Percentiles rank a stretch among this genome's conserved stretches.
These are phyloP conservation scores for Lecanicillium sp. DNA, from an alignment of 2,329 filamentous ascomycete species.

Conservation along the genomic window DNA sequence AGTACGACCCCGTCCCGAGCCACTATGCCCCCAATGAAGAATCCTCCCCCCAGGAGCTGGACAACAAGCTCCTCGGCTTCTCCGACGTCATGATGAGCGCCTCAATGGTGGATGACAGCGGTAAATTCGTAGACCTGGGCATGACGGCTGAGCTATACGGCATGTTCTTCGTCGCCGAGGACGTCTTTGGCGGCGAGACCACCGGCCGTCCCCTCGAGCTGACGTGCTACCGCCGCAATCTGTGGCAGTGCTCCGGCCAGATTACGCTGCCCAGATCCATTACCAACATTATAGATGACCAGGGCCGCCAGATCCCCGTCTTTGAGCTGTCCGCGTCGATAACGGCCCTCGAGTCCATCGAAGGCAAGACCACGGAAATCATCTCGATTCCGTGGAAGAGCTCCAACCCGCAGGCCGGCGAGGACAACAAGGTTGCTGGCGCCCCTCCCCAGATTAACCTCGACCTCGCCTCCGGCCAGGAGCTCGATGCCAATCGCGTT, in stretches of 20 bases:
- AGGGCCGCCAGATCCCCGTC: slow-evolving; percentile 69
- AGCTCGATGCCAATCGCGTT: slow-evolving; percentile 70
- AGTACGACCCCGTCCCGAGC: slow-evolving; percentile 36
- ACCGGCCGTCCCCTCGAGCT: slow-evolving; percentile 63
- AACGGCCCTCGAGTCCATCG: slow-evolving; percentile 82
- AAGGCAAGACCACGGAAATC: slow-evolving; percentile 86
- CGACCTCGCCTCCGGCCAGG: slow-evolving; percentile 52
- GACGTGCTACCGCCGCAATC: slow-evolving; percentile 89
- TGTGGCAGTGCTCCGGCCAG: slow-evolving; percentile 90
- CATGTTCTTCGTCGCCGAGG: slow-evolving; percentile 84
- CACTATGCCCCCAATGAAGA: slow-evolving; percentile 37
- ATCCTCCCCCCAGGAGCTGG: slow-evolving; percentile 48
- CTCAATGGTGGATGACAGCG: slow-evolving; percentile 58
- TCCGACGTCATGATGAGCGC: slow-evolving; percentile 53
- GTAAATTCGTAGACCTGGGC: slow-evolving; percentile 53
- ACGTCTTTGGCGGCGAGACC: slow-evolving; percentile 60
- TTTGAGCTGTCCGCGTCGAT: slow-evolving; percentile 75
- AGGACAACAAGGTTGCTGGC: slow-evolving; percentile 40
- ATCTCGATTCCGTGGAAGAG: slow-evolving; percentile 96
- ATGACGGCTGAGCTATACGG: slow-evolving; percentile 73
- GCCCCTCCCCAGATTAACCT: slow-evolving; percentile 48
- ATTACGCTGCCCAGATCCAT: slow-evolving; percentile 69
- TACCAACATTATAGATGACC: slow-evolving; percentile 62
- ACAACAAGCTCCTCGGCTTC: slow-evolving; percentile 70
- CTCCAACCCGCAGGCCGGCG: slow-evolving; percentile 46